phyloP scores from a whole-genome alignment of 768 basidiomycete species.

The Amanita pallidorosea region DNA sequence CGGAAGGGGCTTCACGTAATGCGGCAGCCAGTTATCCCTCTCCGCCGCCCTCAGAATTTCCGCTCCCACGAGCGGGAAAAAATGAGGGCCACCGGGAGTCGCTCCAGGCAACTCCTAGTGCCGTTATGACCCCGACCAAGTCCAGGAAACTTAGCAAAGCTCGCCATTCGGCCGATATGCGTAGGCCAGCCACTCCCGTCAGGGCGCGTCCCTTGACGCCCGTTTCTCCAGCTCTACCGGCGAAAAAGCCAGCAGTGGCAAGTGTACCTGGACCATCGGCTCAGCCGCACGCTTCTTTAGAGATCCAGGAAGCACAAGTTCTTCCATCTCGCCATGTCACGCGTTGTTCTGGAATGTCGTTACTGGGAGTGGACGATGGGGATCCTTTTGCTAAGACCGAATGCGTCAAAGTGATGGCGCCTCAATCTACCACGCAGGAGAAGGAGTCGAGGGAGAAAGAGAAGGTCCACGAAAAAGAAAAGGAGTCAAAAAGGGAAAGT shows the following conservation, averaged over 20 bases:
- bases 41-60: conserved; percentile 7
- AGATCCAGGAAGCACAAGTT: conserved; percentile 7
- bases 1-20: neutral
- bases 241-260: neutral
- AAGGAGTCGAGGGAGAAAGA: neutral
- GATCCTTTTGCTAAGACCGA: conserved; percentile 48
- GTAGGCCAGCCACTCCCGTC: conserved; percentile 9
- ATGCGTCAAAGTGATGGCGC: conserved; percentile 38
- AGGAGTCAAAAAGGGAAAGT: neutral
- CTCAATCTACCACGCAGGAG: conserved; percentile 6
- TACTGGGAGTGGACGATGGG: conserved; percentile 21
- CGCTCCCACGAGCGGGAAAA: conserved; percentile 5
- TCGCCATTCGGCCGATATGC: conserved; percentile 10
- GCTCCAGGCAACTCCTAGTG: neutral
- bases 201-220: conserved; percentile 7
- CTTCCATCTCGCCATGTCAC: conserved; percentile 16
- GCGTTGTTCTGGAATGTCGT: conserved; percentile 23
- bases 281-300: conserved; percentile 2
- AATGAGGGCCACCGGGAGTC: conserved; percentile 1
- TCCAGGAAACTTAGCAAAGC: conserved; percentile 19
- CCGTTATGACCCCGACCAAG: conserved; percentile 11
- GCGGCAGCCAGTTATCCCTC: conserved; percentile 10
- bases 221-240: neutral
- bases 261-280: neutral
- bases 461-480: neutral